Base-by-base conservation (phyloP, 192 early-diverging fungal genomes). In the Endogone sp. region DNA sequence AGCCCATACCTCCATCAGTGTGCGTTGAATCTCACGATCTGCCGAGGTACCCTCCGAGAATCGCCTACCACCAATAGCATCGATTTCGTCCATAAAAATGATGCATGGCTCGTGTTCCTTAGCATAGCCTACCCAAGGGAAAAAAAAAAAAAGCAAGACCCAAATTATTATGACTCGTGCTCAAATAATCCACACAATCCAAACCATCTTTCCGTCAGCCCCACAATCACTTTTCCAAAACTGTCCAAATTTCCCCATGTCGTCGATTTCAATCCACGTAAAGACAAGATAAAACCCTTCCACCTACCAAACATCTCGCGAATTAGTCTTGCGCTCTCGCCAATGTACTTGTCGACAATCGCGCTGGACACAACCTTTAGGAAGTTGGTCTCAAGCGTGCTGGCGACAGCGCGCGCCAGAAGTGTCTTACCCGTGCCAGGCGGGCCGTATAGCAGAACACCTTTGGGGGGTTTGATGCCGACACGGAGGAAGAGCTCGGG, bases 61-160 rank as follows among this genome's bases (percentile, higher is more conserved):
- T 61, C 98, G 90, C 56, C 97, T 86, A 10, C 96, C 96, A 80
- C 96, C 98, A 83, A 99, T 99, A 29, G 98, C 96, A 83, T 99
- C 98, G 76, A 99, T 97, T 76, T 99, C 98, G 80, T 99, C 98
- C 96, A 99, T 99, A 72, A 99, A 99, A 49, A 99, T 99, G 68
- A 99, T 98, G 82, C 98, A 99, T 11, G 98, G 98, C 72, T 99
- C 95, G 78, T 99, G 98, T 75, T 98, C 96, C 68, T 91, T 93
- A 32, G 98, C 98, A 81, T 99, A 99, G 0, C 84, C 87, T 89
- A 67, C 3, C 49, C 54, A 62, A 55, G 62, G 11, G 60, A 23
- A 56, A 49, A 65, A 56, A 57, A 29, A 66, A 49, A n/a, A n/a
- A n/a, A n/a, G n/a, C n/a, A n/a, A n/a, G n/a, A n/a, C n/a, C n/a